A percentile compares a stretch with the other conserved stretches of the same genome.
Conservation (phyloP, 176 grass and related monocot species). For the Oryza brachyantha region DNA sequence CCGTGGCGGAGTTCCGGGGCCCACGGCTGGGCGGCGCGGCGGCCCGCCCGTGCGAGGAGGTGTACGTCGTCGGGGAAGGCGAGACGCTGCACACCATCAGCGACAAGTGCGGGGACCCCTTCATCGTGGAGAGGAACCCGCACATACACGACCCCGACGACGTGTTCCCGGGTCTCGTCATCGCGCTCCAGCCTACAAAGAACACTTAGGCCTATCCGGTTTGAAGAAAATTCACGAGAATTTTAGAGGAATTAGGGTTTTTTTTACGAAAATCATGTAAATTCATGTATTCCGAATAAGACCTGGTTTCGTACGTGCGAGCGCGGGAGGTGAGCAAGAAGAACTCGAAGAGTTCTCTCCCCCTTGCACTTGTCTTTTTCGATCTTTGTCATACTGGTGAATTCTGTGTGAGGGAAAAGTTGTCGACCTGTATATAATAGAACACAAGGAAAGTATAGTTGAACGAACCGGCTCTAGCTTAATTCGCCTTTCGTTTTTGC, state of each 20-base stretch:
- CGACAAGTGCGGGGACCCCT: slow-evolving; percentile 89
- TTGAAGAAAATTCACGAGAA: no score
- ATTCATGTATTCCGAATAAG: no score
- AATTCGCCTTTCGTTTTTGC: neutral
- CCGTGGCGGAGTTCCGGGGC: slow-evolving; percentile 21
- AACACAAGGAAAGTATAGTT: neutral
- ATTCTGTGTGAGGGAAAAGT: neutral
- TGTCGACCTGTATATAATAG: neutral
- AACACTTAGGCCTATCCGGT: slow-evolving; percentile 2
- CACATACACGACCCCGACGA: slow-evolving; percentile 98
- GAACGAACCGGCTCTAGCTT: neutral
- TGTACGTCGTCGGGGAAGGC: slow-evolving; percentile 84
- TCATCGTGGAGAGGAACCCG: slow-evolving; percentile 95
- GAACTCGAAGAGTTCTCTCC: neutral
- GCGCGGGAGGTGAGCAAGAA: neutral
- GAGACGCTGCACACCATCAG: slow-evolving; percentile 94
- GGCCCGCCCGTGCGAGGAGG: slow-evolving; percentile 68
- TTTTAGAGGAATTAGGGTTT: no score
- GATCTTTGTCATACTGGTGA: neutral
- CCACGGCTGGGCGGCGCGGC: slow-evolving; percentile 36
- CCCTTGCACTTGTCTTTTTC: neutral
- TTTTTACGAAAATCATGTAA: no score
- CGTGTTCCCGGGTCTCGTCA: slow-evolving; percentile 92
- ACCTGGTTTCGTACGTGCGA: neutral
- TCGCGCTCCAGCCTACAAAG: slow-evolving; percentile 69